phyloP scores from a whole-genome alignment of 768 basidiomycete genomes.

The Phallus indusiatus region DNA sequence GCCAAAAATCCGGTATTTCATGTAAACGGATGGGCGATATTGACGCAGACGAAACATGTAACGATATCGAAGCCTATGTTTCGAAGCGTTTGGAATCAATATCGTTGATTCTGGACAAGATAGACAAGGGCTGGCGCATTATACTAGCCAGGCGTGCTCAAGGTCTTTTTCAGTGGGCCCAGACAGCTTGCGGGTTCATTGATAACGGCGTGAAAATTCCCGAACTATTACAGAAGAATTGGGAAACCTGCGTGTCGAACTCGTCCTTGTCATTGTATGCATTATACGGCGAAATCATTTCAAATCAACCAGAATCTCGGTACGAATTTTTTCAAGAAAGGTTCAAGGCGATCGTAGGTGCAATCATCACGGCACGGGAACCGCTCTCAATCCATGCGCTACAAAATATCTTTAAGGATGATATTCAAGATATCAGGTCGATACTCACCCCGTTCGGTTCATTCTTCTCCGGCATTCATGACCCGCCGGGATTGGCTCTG shows the following conservation, averaged over 20 bases:
- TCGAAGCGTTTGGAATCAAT: neutral
- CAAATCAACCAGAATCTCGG: conserved; percentile 13
- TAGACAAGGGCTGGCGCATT: neutral
- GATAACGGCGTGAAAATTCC: neutral
- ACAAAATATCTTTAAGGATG: conserved; percentile 9
- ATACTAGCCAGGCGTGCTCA: conserved; percentile 18
- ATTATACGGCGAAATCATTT: conserved; percentile 15
- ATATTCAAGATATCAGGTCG: conserved; percentile 2
- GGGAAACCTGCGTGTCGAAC: conserved; percentile 12
- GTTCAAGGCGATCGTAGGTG: conserved; percentile 15
- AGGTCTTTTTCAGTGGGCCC: conserved; percentile 25
- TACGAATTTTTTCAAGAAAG: conserved; percentile 8
- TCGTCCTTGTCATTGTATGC: conserved; percentile 10
- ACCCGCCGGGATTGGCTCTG: conserved; percentile 9
- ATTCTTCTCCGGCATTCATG: conserved; percentile 15
- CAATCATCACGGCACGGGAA: conserved; percentile 17
- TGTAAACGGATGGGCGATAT: neutral
- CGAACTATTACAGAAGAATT: neutral
- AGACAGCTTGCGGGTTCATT: conserved; percentile 20
- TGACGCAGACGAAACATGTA: neutral
- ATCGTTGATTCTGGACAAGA: neutral
- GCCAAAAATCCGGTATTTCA: neutral
- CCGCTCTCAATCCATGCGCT: conserved; percentile 14
- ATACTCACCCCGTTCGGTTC: conserved; percentile 1
- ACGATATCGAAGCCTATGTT: neutral